Conservation (phyloP, 2,329 filamentous ascomycete species). For the Sporothrix euskadiensis region DNA sequence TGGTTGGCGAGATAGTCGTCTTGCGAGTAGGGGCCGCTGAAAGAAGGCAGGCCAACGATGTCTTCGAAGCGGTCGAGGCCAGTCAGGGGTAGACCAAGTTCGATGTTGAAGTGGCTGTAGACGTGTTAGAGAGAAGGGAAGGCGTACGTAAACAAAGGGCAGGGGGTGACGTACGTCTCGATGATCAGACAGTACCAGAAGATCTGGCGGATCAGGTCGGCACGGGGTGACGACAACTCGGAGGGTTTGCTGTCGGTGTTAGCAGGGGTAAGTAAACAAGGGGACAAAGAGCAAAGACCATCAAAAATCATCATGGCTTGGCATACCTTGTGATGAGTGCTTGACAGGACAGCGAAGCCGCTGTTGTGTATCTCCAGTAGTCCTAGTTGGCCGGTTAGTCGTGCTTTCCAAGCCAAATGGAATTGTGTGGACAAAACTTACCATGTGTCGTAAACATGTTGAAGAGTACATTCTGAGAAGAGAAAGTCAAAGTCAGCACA, state of each 20-base stretch:
- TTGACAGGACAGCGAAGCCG: constrained; percentile 59
- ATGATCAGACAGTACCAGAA: constrained; percentile 61
- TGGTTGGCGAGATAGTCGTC: constrained; percentile 52
- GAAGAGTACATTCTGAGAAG: constrained; percentile 53
- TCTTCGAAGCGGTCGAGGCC: constrained; percentile 56
- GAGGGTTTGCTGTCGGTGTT: constrained; percentile 41
- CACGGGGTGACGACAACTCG: constrained; percentile 49
- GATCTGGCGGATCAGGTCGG: constrained; percentile 54
- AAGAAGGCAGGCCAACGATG: constrained; percentile 56
- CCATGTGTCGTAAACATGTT: constrained; percentile 53
- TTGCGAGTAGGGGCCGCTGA: constrained; percentile 50
- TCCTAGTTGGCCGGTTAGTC: constrained; percentile 45
- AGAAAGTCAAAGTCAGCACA: constrained; percentile 5
- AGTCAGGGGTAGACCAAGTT: constrained; percentile 59
- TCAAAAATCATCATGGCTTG: not conserved
- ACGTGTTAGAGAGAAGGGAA: constrained; percentile 1
- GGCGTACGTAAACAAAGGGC: not conserved
- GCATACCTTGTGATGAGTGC: constrained; percentile 55
- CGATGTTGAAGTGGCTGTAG: constrained; percentile 49
- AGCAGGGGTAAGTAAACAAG: not conserved
- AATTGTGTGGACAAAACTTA: constrained; percentile 34
- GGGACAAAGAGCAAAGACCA: too few species aligned
- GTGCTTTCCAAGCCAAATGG: not conserved
- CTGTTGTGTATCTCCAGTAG: constrained; percentile 59
- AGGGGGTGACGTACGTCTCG: constrained; percentile 47